These are phyloP conservation scores for Ascochyta viciae-villosae DNA, from an alignment of 2,329 filamentous ascomycete genomes.

Conservation along the genomic window DNA sequence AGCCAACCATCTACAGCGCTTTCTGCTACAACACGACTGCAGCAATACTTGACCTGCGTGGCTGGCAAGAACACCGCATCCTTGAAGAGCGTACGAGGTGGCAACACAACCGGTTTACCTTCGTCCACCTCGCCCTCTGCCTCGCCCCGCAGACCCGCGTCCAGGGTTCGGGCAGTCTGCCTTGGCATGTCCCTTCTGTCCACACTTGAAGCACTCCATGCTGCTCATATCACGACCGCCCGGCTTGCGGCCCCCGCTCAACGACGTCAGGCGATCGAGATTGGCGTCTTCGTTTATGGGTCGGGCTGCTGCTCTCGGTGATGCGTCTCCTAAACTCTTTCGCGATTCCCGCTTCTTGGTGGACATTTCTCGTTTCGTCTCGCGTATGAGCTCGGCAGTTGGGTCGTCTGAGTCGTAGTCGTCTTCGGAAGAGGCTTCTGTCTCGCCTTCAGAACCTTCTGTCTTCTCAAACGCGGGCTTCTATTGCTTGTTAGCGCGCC, in stretches of 20 bases:
- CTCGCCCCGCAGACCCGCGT: conserved; percentile 36
- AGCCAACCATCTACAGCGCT: background rate
- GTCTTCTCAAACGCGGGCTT: conserved; percentile 28
- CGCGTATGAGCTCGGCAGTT: conserved; percentile 54
- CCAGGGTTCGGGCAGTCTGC: conserved; percentile 59
- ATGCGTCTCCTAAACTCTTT: conserved; percentile 53
- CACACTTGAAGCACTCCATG: conserved; percentile 67
- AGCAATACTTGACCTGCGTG: background rate
- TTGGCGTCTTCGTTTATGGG: conserved; percentile 70
- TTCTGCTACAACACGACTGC: background rate
- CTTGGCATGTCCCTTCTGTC: conserved; percentile 66
- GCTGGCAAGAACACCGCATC: background rate
- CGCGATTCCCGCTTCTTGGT: conserved; percentile 53
- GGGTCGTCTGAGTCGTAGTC: conserved; percentile 53
- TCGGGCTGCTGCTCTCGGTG: conserved; percentile 62
- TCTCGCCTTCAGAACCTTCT: conserved; percentile 35
- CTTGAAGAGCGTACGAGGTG: background rate
- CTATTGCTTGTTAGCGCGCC: conserved; percentile 27
- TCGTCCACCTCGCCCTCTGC: conserved; percentile 29
- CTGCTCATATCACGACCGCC: conserved; percentile 38
- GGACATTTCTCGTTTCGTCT: conserved; percentile 55
- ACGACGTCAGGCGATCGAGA: conserved; percentile 67
- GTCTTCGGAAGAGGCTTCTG: conserved; percentile 43
- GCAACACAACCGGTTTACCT: conserved; percentile 18
- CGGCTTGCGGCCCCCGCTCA: conserved; percentile 52